phyloP scores from a whole-genome alignment of 2,329 filamentous ascomycete genomes.

The Macrophomina pseudophaseolina region DNA sequence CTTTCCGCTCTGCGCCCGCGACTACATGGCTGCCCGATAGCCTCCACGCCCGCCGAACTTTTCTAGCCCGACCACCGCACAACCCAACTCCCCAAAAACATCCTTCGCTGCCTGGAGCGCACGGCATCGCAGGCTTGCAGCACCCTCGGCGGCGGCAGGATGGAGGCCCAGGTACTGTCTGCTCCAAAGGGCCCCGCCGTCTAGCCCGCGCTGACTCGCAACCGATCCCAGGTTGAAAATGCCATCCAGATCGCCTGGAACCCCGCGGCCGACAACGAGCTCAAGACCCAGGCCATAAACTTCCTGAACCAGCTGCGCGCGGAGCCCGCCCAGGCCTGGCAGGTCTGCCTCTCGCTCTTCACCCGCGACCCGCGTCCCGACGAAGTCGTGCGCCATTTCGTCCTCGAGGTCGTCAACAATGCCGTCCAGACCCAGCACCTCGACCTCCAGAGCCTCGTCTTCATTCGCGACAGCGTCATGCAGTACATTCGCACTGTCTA shows the following conservation, averaged over 20 bases:
- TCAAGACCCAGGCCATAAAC: slow-evolving; percentile 85
- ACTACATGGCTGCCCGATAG: slow-evolving; percentile 27
- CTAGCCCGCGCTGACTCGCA: slow-evolving; percentile 13
- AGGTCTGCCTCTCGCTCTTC: slow-evolving; percentile 86
- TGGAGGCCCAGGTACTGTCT: slow-evolving; percentile 27
- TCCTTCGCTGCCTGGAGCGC: slow-evolving; percentile 2
- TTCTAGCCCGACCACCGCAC: slow-evolving; percentile 22
- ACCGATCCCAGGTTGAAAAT: slow-evolving; percentile 73
- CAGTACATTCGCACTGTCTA: slow-evolving; percentile 81
- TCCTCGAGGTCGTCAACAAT: slow-evolving; percentile 91
- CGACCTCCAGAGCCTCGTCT: slow-evolving; percentile 71
- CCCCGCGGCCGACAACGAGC: slow-evolving; percentile 69
- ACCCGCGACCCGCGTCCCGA: slow-evolving; percentile 74
- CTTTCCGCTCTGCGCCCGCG: neutral
- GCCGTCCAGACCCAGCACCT: slow-evolving; percentile 81
- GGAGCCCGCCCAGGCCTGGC: slow-evolving; percentile 86
- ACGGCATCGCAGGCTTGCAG: slow-evolving; percentile 18
- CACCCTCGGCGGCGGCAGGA: slow-evolving; percentile 26
- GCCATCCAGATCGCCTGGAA: slow-evolving; percentile 95
- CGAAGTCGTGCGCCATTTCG: slow-evolving; percentile 86
- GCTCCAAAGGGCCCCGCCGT: slow-evolving; percentile 7
- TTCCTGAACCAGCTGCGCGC: slow-evolving; percentile 78
- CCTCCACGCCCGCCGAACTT: slow-evolving; percentile 21
- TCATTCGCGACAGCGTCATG: slow-evolving; percentile 81
- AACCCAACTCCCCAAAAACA: neutral